Evolutionary conservation across 768 basidiomycete species (phyloP), one percentile per base, ranked within the genome.

Genomic region (Amanita polypyramis): DNA sequence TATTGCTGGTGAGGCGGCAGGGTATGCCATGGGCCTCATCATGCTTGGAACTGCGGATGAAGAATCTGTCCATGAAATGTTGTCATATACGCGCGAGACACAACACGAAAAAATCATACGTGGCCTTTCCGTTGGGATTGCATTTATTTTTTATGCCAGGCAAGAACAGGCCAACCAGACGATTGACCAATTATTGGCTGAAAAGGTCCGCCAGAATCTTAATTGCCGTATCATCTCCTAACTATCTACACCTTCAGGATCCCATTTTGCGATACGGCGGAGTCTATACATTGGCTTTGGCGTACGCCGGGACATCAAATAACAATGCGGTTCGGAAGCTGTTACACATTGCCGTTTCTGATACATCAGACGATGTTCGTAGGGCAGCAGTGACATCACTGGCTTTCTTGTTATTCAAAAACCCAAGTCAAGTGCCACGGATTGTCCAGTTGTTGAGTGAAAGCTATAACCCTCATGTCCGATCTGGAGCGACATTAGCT

Each of bases 41-140:
- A 97, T 97, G 94, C 76, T 99, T 5, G 96, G 93, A n/a, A 93
- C 91, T 2, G 93, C 80, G 12, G 82, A 81, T 36, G 70, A 74
- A 23, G 82, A 79, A 32, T 79, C 81, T 46, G 79, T 92, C 30
- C 83, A 88, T 23, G 96, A 99, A 67, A 98, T 97, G 95, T 70
- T 97, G 49, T 78, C 84, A 45, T 99, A 99, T 59, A 93, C 96
- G 23, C 79, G 86, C 47, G 96, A 99, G 61, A 99, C 96, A 1
- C 92, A 96, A 59, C 96, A 98, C 61, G 96, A 99, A 70, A 99
- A 98, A 71, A 98, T 98, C 59, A 98, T 98, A 47, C 84, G 96
- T 38, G 93, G 93, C 54, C 74, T 99, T 46, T 89, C 94, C 5
- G 76, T 99, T 56, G 95, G 95, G 17, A 72, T 93, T 37, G 90